A percentile compares a stretch with the other conserved stretches of the same genome.
These are phyloP conservation scores for Trametes polyzona DNA, from an alignment of 1,284 basidiomycete species.

Conservation along the genomic window DNA sequence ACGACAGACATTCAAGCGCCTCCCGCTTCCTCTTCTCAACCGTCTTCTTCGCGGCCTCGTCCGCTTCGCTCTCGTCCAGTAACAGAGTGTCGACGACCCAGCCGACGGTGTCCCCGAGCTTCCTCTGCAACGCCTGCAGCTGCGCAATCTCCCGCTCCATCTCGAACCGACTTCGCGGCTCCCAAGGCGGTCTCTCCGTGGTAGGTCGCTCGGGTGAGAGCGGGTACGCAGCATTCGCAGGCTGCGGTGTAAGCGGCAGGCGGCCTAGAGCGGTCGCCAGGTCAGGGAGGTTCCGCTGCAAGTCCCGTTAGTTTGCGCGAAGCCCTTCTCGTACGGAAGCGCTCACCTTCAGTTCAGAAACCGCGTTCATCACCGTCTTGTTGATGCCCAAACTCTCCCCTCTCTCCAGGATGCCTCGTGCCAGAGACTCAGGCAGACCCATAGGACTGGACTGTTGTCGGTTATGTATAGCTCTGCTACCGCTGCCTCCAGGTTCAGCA, in stretches of 20 bases:
- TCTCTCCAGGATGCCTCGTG: conserved; percentile 71
- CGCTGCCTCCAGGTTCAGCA: conserved; percentile 14
- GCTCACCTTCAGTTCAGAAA: conserved; percentile 71
- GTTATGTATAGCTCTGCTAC: conserved; percentile 30
- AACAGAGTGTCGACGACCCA: conserved; percentile 74
- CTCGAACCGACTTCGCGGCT: conserved; percentile 65
- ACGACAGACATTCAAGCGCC: conserved; percentile 72
- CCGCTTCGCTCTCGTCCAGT: conserved; percentile 55
- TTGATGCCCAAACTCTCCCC: conserved; percentile 82
- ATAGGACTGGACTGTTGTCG: conserved; percentile 50
- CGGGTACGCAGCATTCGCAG: conserved; percentile 57
- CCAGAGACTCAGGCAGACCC: conserved; percentile 70
- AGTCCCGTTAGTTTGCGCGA: conserved; percentile 6
- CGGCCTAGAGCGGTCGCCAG: conserved; percentile 69
- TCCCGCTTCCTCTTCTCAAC: conserved; percentile 56
- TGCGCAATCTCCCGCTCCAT: conserved; percentile 64
- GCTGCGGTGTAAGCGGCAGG: conserved; percentile 45
- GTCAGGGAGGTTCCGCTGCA: conserved; percentile 83
- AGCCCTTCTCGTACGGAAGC: neutral
- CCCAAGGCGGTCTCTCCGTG: conserved; percentile 65
- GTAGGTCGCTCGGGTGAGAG: conserved; percentile 60
- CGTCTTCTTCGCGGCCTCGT: conserved; percentile 43
- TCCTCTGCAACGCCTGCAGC: conserved; percentile 56
- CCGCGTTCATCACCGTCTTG: conserved; percentile 76
- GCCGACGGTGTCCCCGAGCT: conserved; percentile 65